Percentiles rank a stretch among this genome's conserved stretches.
phyloP scores from a whole-genome alignment of 768 basidiomycete genomes.

The Crassisporium funariophilum region DNA sequence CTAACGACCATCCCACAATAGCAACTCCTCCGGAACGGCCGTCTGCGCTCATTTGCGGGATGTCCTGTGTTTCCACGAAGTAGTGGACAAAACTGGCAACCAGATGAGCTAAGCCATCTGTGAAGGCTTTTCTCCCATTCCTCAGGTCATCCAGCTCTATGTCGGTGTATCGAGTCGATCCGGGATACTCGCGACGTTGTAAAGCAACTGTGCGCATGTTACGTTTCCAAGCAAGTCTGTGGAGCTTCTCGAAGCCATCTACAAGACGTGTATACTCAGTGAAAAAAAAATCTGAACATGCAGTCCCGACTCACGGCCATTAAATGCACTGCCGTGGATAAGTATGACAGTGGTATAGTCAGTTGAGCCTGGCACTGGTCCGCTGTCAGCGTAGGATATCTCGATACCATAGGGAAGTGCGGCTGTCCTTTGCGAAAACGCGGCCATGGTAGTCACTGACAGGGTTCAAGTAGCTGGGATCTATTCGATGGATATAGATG shows the following conservation, averaged over 20 bases:
- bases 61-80: conserved; percentile 26
- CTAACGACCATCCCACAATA: conserved; percentile 43
- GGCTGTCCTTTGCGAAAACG: background rate
- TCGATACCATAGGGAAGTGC: conserved; percentile 26
- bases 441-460: no score
- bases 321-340: conserved; percentile 37
- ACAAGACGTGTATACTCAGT: no score
- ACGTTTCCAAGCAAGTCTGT: conserved; percentile 18
- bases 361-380: conserved; percentile 26
- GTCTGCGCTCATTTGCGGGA: conserved; percentile 29
- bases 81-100: conserved; percentile 30
- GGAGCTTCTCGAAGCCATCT: conserved; percentile 24
- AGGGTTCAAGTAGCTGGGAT: background rate
- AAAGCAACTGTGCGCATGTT: conserved; percentile 31
- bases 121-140: conserved; percentile 24
- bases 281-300: no score
- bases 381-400: conserved; percentile 37
- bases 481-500: no score
- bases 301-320: conserved; percentile 27
- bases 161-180: conserved; percentile 34
- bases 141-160: conserved; percentile 32
- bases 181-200: conserved; percentile 37
- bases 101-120: conserved; percentile 29
- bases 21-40: conserved; percentile 35
- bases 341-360: conserved; percentile 39